Base-by-base conservation (phyloP, 169 alveolate species). In the Eimeria falciformis region DNA sequence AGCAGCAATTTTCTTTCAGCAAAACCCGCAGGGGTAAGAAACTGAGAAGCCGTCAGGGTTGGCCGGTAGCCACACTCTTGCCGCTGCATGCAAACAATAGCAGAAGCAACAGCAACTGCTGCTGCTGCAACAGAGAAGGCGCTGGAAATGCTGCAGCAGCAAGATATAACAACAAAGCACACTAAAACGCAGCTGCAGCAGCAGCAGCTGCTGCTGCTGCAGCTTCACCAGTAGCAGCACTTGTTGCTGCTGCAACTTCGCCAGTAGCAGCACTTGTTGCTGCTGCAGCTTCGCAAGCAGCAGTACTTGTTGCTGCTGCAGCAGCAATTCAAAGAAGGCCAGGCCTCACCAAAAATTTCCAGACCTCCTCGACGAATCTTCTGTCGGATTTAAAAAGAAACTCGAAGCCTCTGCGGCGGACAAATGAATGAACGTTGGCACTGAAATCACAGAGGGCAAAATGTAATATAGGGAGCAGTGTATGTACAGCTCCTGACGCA, bases 331-430 rank as follows among this genome's bases (percentile, higher is more conserved):
- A 14, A 17, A 23, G n/a, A 47, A 5, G 7, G 40, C 21, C 47
- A 5, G 62, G 71, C n/a, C 92, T 47, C 43, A 86, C 92, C 75
- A 86, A 85, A 43, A 86, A 86, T 27, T 86, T 86, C 92, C 92
- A 86, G 18, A 86, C 55, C 14, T 77, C 75, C 58, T 86, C 81
- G 0, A 86, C 92, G 56, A 86, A 86, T 21, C 92, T 83, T 33
- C 50, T 69, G 85, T 86, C 92, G 11, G 92, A 65, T 50, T 86
- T 86, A 56, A 65, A 86, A 46, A 86, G 85, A 12, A 86, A 77
- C 0, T 86, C 85, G 43, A 65, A 86, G 83, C 92, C 92, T 29
- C 92, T 53, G 92, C 62, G 46, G 5, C 37, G 92, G 14, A 86
- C 29, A 27, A 77, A 77, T 40, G 23, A 18, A 58, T 77, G 50